phyloP scores from a whole-genome alignment of 2,329 filamentous ascomycete species.

The Plenodomus biglobosus region DNA sequence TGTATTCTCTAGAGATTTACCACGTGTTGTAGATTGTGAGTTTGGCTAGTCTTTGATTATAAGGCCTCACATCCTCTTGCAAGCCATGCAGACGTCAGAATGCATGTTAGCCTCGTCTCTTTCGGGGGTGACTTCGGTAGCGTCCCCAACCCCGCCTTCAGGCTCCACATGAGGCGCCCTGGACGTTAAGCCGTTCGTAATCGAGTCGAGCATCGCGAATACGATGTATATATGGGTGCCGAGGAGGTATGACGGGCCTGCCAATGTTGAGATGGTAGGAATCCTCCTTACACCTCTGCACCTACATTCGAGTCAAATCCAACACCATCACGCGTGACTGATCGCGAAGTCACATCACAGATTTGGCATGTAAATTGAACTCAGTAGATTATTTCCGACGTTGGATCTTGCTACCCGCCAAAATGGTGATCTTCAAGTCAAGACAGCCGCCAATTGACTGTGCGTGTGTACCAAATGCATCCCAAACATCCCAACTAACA shows the following conservation, averaged over 20 bases:
- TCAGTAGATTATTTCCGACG: not conserved
- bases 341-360: too few relatives aligned
- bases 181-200: slow-evolving; percentile 26
- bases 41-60: too few relatives aligned
- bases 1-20: slow-evolving; percentile 50
- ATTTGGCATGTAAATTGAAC: too few relatives aligned
- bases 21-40: slow-evolving; percentile 56
- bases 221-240: slow-evolving; percentile 18
- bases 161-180: slow-evolving; percentile 1
- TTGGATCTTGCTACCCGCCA: slow-evolving; percentile 1
- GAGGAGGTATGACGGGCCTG: slow-evolving; percentile 15
- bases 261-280: not conserved
- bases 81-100: slow-evolving; percentile 3
- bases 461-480: slow-evolving; percentile 17
- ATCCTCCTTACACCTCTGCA: not conserved
- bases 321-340: not conserved
- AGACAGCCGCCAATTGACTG: slow-evolving; percentile 48
- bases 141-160: slow-evolving; percentile 23
- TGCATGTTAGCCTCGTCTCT: slow-evolving; percentile 10
- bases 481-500: slow-evolving; percentile 5
- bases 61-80: too few relatives aligned
- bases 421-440: slow-evolving; percentile 47
- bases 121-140: slow-evolving; percentile 9
- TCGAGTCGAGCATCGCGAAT: slow-evolving; percentile 34
- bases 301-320: not conserved